phyloP scores from a whole-genome alignment of 2,329 filamentous ascomycete species.

The Calonectria multiphialidica region DNA sequence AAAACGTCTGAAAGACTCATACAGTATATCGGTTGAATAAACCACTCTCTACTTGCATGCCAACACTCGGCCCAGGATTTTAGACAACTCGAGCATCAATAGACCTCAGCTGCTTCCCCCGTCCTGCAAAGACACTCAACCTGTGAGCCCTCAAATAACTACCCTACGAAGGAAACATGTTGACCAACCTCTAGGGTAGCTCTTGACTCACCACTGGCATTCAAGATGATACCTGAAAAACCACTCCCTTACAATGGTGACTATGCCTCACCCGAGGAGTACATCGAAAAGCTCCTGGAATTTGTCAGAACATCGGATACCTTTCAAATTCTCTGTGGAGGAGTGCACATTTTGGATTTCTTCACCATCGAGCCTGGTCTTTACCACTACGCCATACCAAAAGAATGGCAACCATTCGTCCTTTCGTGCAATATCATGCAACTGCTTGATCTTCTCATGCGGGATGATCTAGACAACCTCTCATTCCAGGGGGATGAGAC shows the following conservation, averaged over 20 bases:
- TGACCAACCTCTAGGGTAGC: slow-evolving; percentile 37
- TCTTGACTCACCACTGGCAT: not conserved
- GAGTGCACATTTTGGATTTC: slow-evolving; percentile 97
- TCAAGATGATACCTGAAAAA: slow-evolving; percentile 61
- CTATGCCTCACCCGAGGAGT: slow-evolving; percentile 80
- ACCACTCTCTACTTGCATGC: not conserved
- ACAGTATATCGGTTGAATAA: not conserved
- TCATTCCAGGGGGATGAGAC: slow-evolving; percentile 40
- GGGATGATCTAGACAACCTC: slow-evolving; percentile 73
- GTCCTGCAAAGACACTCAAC: not conserved
- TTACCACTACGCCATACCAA: slow-evolving; percentile 81
- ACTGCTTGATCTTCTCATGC: slow-evolving; percentile 84
- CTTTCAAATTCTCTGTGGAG: slow-evolving; percentile 91
- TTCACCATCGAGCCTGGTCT: slow-evolving; percentile 88
- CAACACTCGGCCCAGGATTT: not conserved
- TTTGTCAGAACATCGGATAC: slow-evolving; percentile 81
- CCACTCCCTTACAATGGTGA: slow-evolving; percentile 77
- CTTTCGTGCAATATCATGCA: slow-evolving; percentile 77
- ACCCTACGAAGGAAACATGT: not conserved
- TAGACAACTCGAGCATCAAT: not conserved
- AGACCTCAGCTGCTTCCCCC: too few species aligned
- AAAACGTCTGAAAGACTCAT: not conserved
- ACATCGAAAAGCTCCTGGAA: slow-evolving; percentile 80
- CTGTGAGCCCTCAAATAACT: not conserved
- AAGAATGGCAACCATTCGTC: slow-evolving; percentile 87